phyloP scores from a whole-genome alignment of 2,329 filamentous ascomycete species.

The Aaosphaeria pasadenensis region DNA sequence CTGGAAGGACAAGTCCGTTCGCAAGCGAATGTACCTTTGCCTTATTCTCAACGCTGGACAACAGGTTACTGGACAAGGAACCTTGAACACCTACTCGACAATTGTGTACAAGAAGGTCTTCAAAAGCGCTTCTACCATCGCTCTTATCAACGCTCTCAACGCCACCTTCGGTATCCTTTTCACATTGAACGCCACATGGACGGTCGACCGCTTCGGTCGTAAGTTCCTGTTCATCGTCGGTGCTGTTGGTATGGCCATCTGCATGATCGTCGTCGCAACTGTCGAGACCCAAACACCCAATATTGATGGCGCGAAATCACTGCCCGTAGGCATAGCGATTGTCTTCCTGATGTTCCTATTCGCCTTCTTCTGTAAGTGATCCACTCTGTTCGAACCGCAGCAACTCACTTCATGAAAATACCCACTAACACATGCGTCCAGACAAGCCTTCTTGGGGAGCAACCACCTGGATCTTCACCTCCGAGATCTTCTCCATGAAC shows the following conservation, averaged over 20 bases:
- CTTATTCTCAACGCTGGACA: conserved; percentile 68
- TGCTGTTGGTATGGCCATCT: conserved; percentile 64
- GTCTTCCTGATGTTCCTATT: conserved; percentile 67
- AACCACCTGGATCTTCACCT: conserved; percentile 69
- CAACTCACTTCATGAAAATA: no score
- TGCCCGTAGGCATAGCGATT: conserved; percentile 64
- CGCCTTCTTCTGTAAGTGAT: conserved; percentile 57
- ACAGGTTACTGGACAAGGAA: conserved; percentile 70
- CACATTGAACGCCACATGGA: conserved; percentile 71
- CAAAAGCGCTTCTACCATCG: conserved; percentile 53
- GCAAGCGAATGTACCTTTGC: conserved; percentile 64
- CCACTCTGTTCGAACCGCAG: no score
- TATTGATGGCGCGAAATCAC: conserved; percentile 52
- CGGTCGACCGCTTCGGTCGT: conserved; percentile 67
- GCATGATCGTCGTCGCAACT: conserved; percentile 65
- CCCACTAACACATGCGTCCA: conserved; percentile 10
- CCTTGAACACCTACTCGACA: conserved; percentile 70
- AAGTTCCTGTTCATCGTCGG: conserved; percentile 69
- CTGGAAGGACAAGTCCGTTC: conserved; percentile 67
- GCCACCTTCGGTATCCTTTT: conserved; percentile 71
- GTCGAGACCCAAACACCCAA: conserved; percentile 58
- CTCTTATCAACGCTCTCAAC: conserved; percentile 72
- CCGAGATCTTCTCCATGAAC: conserved; percentile 69
- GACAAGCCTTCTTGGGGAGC: conserved; percentile 69
- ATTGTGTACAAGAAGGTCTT: conserved; percentile 72